Conservation (phyloP, 768 basidiomycete species). For the Dacryopinax primogenitus region DNA sequence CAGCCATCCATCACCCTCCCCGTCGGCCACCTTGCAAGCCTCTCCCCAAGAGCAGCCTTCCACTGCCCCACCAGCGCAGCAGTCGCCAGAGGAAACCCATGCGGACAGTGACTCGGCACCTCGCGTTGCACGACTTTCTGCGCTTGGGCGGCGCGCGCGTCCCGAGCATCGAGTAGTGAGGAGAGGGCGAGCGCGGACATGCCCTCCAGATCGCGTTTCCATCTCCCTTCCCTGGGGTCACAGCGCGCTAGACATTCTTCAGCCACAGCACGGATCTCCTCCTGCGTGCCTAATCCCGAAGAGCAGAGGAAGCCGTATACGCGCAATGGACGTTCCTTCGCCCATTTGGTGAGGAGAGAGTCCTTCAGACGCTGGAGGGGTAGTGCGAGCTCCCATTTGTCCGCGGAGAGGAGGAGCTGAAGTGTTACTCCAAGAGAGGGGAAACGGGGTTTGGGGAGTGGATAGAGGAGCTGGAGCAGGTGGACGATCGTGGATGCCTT, state of each 20-base stretch:
- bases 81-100: background rate
- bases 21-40: background rate
- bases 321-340: background rate
- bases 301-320: background rate
- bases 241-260: background rate
- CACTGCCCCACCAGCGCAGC: background rate
- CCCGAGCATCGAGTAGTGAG: background rate
- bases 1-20: background rate
- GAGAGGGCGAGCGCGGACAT: background rate
- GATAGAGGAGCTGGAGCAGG: background rate
- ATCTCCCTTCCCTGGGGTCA: background rate
- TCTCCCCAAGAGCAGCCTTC: conserved; percentile 4
- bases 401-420: background rate
- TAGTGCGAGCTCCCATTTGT: conserved; percentile 8
- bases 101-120: background rate
- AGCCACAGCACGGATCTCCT: background rate
- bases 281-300: background rate
- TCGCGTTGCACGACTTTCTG: background rate
- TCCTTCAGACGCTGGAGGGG: background rate
- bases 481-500: background rate
- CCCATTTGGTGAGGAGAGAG: background rate
- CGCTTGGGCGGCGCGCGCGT: background rate
- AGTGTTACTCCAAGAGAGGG: background rate
- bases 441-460: background rate
- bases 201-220: background rate